Base-by-base conservation (phyloP, 495 filamentous ascomycete species). In the Penicillium soppii region DNA sequence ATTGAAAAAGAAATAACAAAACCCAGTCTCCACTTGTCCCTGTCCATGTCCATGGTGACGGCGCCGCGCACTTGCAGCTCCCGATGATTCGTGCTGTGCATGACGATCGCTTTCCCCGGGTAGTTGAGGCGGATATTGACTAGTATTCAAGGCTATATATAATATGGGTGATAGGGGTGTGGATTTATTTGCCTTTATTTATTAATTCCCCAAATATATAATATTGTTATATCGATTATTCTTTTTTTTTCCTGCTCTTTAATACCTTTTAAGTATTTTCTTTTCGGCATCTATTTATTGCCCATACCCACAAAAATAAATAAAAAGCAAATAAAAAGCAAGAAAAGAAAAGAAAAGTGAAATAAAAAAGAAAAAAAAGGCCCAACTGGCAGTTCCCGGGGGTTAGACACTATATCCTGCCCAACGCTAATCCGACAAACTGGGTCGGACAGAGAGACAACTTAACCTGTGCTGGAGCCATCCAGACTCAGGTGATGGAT, bases 31-130 rank as follows among this genome's bases (percentile, higher is more conserved):
- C 61, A 61, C 58, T 44, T 12, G 58, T 62, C 55, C 58, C 61
- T 65, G 52, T 56, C 61, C 62, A 62, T 52, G 59, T 54, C 59
- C 59, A 53, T 43, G 62, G 62, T 56, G 53, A 65, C 53, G 62
- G 58, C 49, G 36, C 56, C 41, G 44, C 58, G 51, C 62, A 65
- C 62, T 65, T 59, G 58, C 58, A 62, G 61, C 44, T 56, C 43
- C 43, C 36, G 44, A 35, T 59, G 50, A 64, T 59, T 63, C 45
- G 61, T 48, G 40, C 45, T 50, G 36, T 54, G 50, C 42, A 53
- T 46, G 53, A 37, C 46, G 51, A 56, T 61, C 46, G 52, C 32
- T 61, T 48, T 48, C 46, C 36, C 47, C 47, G 37, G 47, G 25
- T 40, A 32, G 33, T 47, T 26, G 7, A 15, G 25, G 5, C 17